phyloP scores from a whole-genome alignment of 139 green algal species.

The Pycnococcus provasolii region DNA sequence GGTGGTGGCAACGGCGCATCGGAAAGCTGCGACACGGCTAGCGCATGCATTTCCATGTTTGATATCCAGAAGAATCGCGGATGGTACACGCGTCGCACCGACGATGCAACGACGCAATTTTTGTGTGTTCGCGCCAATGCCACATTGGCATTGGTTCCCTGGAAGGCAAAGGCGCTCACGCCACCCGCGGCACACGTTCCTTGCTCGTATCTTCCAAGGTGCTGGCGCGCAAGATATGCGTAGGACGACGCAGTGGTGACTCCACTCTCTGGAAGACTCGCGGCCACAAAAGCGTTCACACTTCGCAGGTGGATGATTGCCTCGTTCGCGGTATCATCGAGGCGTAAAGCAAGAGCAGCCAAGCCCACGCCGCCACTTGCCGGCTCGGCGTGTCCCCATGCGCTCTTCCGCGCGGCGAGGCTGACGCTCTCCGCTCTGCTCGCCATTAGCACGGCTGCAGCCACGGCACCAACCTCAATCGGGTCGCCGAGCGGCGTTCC shows the following conservation, averaged over 20 bases:
- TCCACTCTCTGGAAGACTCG: too few species aligned
- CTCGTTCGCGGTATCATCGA: not conserved
- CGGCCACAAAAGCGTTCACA: not conserved
- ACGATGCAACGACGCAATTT: too few species aligned
- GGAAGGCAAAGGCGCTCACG: slow-evolving; percentile 71
- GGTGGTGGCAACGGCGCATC: too few species aligned
- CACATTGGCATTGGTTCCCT: slow-evolving; percentile 63
- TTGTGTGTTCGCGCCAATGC: too few species aligned
- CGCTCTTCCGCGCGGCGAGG: slow-evolving; percentile 63
- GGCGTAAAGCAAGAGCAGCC: slow-evolving; percentile 51
- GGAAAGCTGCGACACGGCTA: too few species aligned
- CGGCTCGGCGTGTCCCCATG: slow-evolving; percentile 70
- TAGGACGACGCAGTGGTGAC: too few species aligned
- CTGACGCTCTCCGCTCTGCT: slow-evolving; percentile 29
- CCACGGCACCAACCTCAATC: slow-evolving; percentile 69
- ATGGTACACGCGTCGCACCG: too few species aligned
- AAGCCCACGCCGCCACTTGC: slow-evolving; percentile 59
- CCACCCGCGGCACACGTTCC: slow-evolving; percentile 1
- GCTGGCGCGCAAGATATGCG: too few species aligned
- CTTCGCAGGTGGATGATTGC: not conserved
- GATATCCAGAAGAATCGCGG: too few species aligned
- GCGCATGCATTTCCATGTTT: too few species aligned
- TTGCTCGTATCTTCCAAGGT: too few species aligned
- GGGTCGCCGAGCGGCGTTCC: slow-evolving; percentile 71
- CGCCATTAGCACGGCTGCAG: slow-evolving; percentile 28